Base-by-base conservation (phyloP, 1,284 basidiomycete species). In the Athelia sp. region DNA sequence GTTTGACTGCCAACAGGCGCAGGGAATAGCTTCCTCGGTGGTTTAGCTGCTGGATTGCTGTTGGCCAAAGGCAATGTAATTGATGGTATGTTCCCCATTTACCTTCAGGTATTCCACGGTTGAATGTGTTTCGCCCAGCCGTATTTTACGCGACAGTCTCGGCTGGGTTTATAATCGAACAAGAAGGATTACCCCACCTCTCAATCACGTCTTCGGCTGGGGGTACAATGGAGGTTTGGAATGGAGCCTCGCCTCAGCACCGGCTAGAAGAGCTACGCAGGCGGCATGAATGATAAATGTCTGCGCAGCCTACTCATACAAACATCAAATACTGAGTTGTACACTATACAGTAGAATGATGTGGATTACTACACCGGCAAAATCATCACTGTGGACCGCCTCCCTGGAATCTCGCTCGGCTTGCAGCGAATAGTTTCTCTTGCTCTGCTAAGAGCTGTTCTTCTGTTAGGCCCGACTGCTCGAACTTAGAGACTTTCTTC, bases 361-460 rank as follows among this genome's bases (percentile, higher is more conserved):
- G 14, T 32, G 18, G 42, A 31, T 24, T 46, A 52, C 21, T 45
- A 49, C 48, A 49, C 43, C 21, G 29, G 21, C n/a, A 15, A 18
- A 22, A 24, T 19, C 15, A 45, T 42, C 38, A 49, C 43, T 45
- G 23, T 24, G 26, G n/a, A 34, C 42, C 29, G 26, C 19, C 48
- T 23, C 36, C 36, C 58, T 82, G 76, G 63, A 81, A 88, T 68
- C 78, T 86, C 34, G 84, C 86, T 51, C 85, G 85, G 66, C 90
- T 93, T 35, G 85, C 86, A 13, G 93, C 94, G 61, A 99, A 99
- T 35, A 99, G 74, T 55, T 83, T 79, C 67, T 98, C 91, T 71
- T 99, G 96, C 62, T 89, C 81, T 51, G 82, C 84, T 46, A 89
- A 73, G 26, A 98, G 79, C 64, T 99, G 91, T 63, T 94, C 96